A percentile compares a stretch with the other conserved stretches of the same genome.
These are phyloP conservation scores for Aspergillus eucalypticola DNA, from an alignment of 2,329 filamentous ascomycete genomes.

Conservation along the genomic window DNA sequence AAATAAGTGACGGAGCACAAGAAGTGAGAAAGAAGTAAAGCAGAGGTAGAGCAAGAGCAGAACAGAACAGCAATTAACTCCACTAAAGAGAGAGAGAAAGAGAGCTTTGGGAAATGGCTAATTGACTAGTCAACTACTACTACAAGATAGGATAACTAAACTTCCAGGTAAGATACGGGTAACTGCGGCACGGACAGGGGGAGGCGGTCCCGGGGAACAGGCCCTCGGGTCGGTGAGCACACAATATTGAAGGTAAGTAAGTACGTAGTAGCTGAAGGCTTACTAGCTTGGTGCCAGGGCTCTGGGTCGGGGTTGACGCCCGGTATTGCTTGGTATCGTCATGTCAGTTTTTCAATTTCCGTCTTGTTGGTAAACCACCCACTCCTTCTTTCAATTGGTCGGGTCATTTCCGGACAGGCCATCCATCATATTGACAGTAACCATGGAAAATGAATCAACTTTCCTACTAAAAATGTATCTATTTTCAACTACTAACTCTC, in stretches of 20 bases:
- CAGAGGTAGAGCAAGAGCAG: too few species aligned
- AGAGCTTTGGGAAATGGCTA: not conserved
- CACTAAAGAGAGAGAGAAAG: not conserved
- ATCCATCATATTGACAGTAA: not conserved
- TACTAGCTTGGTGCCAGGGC: not conserved
- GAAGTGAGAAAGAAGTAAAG: too few species aligned
- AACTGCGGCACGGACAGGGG: slow-evolving; percentile 13
- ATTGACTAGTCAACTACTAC: not conserved
- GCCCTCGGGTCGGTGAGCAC: slow-evolving; percentile 18
- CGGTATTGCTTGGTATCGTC: slow-evolving; percentile 18
- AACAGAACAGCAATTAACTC: too few species aligned
- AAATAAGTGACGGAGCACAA: too few species aligned
- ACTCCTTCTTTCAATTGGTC: not conserved
- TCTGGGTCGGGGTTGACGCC: slow-evolving; percentile 1
- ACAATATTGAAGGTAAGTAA: too few species aligned
- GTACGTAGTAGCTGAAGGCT: too few species aligned
- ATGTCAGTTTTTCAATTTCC: not conserved
- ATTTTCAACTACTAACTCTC: not conserved
- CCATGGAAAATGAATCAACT: not conserved
- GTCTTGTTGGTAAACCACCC: too few species aligned
- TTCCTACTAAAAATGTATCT: not conserved
- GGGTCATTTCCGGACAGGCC: not conserved
- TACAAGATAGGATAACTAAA: slow-evolving; percentile 1
- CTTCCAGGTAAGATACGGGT: slow-evolving; percentile 3
- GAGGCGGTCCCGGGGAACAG: slow-evolving; percentile 20